These are phyloP conservation scores for Xylaria sp. DNA, from an alignment of 2,329 filamentous ascomycete genomes.

Conservation along the genomic window DNA sequence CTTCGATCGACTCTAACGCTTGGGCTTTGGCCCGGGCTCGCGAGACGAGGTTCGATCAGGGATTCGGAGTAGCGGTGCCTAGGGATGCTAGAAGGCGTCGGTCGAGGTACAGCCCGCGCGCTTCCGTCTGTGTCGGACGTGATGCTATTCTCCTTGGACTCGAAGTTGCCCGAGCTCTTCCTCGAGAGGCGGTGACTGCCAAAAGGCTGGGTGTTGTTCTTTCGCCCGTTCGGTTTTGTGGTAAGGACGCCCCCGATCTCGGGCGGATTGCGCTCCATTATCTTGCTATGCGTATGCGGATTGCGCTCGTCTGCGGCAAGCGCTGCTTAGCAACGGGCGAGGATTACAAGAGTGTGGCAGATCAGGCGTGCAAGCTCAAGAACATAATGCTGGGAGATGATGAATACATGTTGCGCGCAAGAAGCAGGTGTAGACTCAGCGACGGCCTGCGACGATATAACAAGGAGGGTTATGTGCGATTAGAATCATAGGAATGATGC, in stretches of 20 bases:
- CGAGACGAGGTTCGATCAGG: conserved; percentile 14
- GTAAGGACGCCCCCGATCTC: conserved; percentile 37
- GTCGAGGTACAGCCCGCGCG: conserved; percentile 28
- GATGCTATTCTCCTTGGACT: conserved; percentile 42
- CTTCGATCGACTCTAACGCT: conserved; percentile 27
- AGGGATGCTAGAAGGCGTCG: conserved; percentile 15
- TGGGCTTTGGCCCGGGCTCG: conserved; percentile 29
- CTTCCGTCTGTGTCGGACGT: conserved; percentile 39
- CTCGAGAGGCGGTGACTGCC: conserved; percentile 30
- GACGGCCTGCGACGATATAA: background rate
- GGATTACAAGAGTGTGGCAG: conserved; percentile 4
- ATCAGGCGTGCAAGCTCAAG: conserved; percentile 36
- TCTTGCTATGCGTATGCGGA: conserved; percentile 9
- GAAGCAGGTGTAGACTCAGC: background rate
- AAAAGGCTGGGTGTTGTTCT: conserved; percentile 38
- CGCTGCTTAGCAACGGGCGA: background rate
- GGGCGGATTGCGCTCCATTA: conserved; percentile 41
- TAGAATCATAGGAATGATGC: background rate
- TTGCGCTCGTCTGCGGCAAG: conserved; percentile 2
- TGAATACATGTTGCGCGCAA: conserved; percentile 32
- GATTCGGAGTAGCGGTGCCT: conserved; percentile 32
- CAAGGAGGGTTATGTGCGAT: background rate
- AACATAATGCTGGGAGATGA: conserved; percentile 14
- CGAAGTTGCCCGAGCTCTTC: conserved; percentile 32
- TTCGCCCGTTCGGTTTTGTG: conserved; percentile 43